Base-by-base conservation (phyloP, 495 filamentous ascomycete species). In the Sphaerosporella brunnea region DNA sequence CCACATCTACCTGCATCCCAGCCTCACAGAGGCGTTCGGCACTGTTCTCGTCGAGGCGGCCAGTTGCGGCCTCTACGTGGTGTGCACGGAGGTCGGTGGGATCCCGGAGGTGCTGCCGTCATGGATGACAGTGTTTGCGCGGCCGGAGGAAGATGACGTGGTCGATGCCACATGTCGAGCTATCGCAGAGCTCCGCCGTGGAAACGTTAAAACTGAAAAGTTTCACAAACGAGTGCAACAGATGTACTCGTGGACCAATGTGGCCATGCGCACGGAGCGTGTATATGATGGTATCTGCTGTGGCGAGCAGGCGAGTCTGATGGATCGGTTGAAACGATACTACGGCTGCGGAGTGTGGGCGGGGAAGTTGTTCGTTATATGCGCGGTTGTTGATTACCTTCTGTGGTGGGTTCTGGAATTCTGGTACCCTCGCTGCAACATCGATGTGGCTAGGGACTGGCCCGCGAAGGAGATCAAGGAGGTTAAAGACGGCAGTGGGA, bases 281-380 rank as follows among this genome's bases (percentile, higher is more conserved):
- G 92, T 97, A 1, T 97, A 97, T 57, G 76, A 88, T 59, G 84
- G 86, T 5, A 93, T 97, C 43, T 79, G 73, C 2, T 49, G 43
- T 7, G 48, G 43, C 1, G 57, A 56, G 46, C 53, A 52, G 24
- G 48, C 51, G 15, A 85, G 86, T 4, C 72, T 97, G 21, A 93
- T 97, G 55, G 90, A 97, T 59, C 73, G 90, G 16, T 62, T 97
- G 19, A 97, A 97, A 63, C 66, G 87, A 21, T 96, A 97, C 58
- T 97, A 96, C 58, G 90, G 90, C n/a, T 97, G 90, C 58, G 90
- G 90, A n/a, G 85, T 96, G 32, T 97, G 90, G 90, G 90, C 90
- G 8, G 90, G 90, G 5, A 97, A 97, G 64, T 64, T 97, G 19
- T 97, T 97, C 59, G 93, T 87, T 55, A 64, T 97, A 1, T 95